Percentiles rank a stretch among this genome's conserved stretches.
Conservation (phyloP, 2,329 filamentous ascomycete genomes). For the Arthrobotrys sphaeroides region DNA sequence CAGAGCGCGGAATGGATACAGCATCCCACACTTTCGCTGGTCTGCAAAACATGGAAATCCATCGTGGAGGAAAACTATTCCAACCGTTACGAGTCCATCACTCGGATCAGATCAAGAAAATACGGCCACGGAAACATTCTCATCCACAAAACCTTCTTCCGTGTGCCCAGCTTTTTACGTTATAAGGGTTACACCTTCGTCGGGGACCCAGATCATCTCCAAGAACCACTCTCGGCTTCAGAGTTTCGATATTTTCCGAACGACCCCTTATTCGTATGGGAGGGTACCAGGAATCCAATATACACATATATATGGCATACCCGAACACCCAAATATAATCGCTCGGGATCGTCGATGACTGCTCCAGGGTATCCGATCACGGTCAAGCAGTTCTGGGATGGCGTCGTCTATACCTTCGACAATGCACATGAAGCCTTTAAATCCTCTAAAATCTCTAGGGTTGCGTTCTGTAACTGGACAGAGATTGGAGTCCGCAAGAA, state of each 20-base stretch:
- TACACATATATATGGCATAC: slow-evolving; percentile 17
- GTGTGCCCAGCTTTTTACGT: not conserved
- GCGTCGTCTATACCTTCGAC: not conserved
- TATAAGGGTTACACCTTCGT: slow-evolving; percentile 10
- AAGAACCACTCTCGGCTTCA: not conserved
- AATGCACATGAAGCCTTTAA: slow-evolving; percentile 6
- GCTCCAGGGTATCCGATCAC: not conserved
- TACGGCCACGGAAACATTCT: not conserved
- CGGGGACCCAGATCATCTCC: not conserved
- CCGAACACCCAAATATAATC: not conserved
- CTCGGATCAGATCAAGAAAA: not conserved
- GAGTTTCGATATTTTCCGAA: not conserved
- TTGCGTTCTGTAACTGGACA: slow-evolving; percentile 13
- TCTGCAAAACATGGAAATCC: slow-evolving; percentile 19
- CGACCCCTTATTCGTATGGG: slow-evolving; percentile 9
- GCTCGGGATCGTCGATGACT: not conserved
- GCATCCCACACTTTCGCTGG: slow-evolving; percentile 3
- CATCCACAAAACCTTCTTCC: slow-evolving; percentile 3
- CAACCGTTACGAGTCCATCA: not conserved
- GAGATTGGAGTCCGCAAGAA: not conserved
- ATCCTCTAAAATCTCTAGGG: not conserved
- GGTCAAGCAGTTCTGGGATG: slow-evolving; percentile 18
- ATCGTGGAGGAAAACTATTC: not conserved
- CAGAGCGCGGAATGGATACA: slow-evolving; percentile 10
- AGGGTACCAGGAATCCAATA: not conserved